These are phyloP conservation scores for Xylaria nigripes DNA, from an alignment of 495 filamentous ascomycete genomes.

Conservation along the genomic window DNA sequence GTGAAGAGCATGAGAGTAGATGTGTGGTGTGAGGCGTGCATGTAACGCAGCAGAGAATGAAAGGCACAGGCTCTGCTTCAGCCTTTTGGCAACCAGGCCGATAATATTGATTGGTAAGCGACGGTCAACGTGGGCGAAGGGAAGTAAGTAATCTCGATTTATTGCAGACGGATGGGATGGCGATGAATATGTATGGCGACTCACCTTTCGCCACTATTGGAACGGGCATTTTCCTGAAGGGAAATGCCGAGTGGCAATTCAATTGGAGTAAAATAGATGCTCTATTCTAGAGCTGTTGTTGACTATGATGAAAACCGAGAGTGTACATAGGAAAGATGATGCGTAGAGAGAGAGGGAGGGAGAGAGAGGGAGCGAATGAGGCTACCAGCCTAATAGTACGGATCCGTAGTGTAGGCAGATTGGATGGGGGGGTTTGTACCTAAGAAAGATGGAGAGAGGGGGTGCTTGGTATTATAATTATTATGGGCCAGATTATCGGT, in stretches of 20 bases:
- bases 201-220: slow-evolving; percentile 41
- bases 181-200: slow-evolving; percentile 14
- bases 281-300: neutral
- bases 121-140: slow-evolving; percentile 15
- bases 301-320: no score
- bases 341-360: no score
- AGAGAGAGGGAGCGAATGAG: no score
- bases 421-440: no score
- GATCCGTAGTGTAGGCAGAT: no score
- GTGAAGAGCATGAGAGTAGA: neutral
- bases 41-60: neutral
- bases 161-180: neutral
- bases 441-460: no score
- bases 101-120: slow-evolving; percentile 1
- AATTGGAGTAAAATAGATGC: no score
- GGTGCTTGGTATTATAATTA: no score
- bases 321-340: no score
- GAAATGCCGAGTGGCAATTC: neutral
- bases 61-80: neutral
- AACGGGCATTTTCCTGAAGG: slow-evolving; percentile 30
- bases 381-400: no score
- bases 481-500: no score
- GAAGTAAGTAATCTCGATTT: neutral
- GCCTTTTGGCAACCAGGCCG: slow-evolving; percentile 3
- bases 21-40: neutral